Conservation (phyloP, 257 asterid genomes). For the Scutellaria baicalensis region DNA sequence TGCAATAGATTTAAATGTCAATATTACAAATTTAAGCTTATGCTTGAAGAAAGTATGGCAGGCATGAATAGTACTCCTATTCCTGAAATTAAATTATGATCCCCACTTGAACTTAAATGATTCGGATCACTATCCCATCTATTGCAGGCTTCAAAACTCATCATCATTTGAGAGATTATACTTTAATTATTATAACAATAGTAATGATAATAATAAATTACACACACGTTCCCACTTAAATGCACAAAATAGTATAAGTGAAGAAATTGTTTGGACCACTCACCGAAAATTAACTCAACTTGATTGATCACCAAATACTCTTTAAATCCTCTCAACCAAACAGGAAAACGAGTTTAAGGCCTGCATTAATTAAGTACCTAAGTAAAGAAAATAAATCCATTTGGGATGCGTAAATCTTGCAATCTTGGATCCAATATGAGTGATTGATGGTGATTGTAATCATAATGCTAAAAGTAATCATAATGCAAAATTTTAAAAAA, state of each 20-base stretch:
- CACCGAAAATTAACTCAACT: slow-evolving; percentile 4
- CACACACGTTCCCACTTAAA: slow-evolving; percentile 9
- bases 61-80: background rate
- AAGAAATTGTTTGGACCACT: slow-evolving; percentile 7
- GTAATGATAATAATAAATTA: background rate
- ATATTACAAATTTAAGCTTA: background rate
- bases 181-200: background rate
- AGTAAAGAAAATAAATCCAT: background rate
- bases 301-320: slow-evolving; percentile 9
- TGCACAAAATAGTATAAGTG: background rate
- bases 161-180: slow-evolving; percentile 8
- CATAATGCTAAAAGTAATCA: slow-evolving; percentile 12
- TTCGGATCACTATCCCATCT: slow-evolving; percentile 15
- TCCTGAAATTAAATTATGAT: background rate
- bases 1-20: background rate
- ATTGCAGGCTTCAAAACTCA: slow-evolving; percentile 8
- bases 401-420: background rate
- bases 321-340: background rate
- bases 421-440: background rate
- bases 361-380: background rate
- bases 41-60: background rate
- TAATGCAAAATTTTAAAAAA: no score
- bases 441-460: slow-evolving; percentile 15
- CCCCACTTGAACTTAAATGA: slow-evolving; percentile 9
- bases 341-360: background rate